These are phyloP conservation scores for Xylaria sp. DNA, from an alignment of 2,329 filamentous ascomycete species.

Conservation along the genomic window DNA sequence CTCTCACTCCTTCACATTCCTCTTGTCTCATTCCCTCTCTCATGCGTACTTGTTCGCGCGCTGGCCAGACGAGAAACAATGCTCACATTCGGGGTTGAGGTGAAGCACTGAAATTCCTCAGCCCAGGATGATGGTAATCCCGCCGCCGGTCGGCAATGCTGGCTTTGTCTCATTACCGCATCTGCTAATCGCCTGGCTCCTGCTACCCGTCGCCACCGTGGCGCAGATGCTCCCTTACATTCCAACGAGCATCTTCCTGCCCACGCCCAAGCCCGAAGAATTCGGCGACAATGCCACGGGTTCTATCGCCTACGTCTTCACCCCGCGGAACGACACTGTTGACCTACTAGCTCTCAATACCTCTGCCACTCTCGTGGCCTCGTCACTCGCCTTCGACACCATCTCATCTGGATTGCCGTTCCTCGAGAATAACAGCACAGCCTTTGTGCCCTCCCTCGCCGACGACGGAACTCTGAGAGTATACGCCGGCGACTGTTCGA, in stretches of 20 bases:
- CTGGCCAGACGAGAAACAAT: conserved; percentile 20
- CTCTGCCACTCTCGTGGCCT: conserved; percentile 49
- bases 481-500: conserved; percentile 66
- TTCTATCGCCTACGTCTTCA: conserved; percentile 65
- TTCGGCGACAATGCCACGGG: conserved; percentile 29
- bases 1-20: not conserved
- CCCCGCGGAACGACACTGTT: conserved; percentile 44
- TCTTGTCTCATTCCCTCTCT: not conserved
- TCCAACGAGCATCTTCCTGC: conserved; percentile 65
- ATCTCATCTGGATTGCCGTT: conserved; percentile 60
- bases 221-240: conserved; percentile 64
- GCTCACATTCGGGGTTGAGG: conserved; percentile 22
- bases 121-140: conserved; percentile 22
- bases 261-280: conserved; percentile 40
- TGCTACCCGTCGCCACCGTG: conserved; percentile 22
- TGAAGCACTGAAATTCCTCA: conserved; percentile 25
- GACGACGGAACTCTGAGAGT: conserved; percentile 65
- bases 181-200: conserved; percentile 19
- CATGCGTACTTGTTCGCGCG: conserved; percentile 1
- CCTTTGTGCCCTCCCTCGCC: conserved; percentile 65
- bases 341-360: conserved; percentile 62
- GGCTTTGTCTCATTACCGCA: conserved; percentile 19
- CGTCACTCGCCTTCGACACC: conserved; percentile 40
- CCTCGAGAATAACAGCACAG: conserved; percentile 44
- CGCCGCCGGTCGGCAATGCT: conserved; percentile 24